phyloP scores from a whole-genome alignment of 371 early-diverging fungal genomes.

The Funneliformis caledonium region DNA sequence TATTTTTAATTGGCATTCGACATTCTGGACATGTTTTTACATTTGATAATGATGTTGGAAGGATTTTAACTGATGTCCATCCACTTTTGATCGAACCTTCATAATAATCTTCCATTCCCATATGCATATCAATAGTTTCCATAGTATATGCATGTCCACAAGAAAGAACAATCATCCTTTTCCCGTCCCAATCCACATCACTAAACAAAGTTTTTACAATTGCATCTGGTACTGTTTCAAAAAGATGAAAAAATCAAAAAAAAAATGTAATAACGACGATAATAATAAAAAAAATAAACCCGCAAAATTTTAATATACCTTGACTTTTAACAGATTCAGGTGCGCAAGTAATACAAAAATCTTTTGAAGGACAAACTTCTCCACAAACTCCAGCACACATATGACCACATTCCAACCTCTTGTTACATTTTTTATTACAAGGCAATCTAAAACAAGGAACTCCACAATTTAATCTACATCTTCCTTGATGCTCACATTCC shows the following conservation, averaged over 20 bases:
- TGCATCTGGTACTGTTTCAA: conserved; percentile 45
- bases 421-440: conserved; percentile 54
- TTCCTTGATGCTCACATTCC: conserved; percentile 55
- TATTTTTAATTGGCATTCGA: conserved; percentile 1
- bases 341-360: conserved; percentile 47
- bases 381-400: conserved; percentile 60
- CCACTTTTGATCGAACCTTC: not conserved
- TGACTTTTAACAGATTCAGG: conserved; percentile 25
- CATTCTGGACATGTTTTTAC: conserved; percentile 44
- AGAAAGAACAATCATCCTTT: conserved; percentile 50
- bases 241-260: not conserved
- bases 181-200: conserved; percentile 48
- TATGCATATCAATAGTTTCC: conserved; percentile 49
- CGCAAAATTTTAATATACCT: not conserved
- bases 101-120: conserved; percentile 40
- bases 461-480: conserved; percentile 42
- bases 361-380: conserved; percentile 51
- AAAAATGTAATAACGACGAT: not conserved
- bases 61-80: conserved; percentile 22
- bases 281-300: not conserved
- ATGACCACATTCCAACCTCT: conserved; percentile 54
- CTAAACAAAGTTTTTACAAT: conserved; percentile 44
- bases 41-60: conserved; percentile 38
- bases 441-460: conserved; percentile 60
- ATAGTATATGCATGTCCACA: conserved; percentile 57